phyloP scores from a whole-genome alignment of 108 stramenopile genomes.

The Fragilaria crotonensis region DNA sequence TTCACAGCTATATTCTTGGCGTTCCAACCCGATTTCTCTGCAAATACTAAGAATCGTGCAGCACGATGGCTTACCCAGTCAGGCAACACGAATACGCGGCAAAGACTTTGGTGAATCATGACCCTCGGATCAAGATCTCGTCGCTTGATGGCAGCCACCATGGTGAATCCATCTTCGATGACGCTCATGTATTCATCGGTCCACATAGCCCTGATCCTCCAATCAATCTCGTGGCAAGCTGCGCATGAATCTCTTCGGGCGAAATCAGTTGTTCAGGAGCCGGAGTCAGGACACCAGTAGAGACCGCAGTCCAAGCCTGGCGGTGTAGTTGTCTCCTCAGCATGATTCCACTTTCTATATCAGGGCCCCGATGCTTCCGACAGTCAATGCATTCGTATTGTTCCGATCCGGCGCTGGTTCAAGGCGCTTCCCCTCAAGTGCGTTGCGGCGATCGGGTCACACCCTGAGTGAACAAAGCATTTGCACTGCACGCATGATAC shows the following conservation, averaged over 20 bases:
- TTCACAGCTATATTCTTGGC: constrained; percentile 18
- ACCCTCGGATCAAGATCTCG: constrained; percentile 26
- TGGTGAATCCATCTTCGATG: constrained; percentile 31
- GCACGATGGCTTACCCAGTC: constrained; percentile 51
- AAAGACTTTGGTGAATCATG: constrained; percentile 24
- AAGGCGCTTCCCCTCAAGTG: background rate
- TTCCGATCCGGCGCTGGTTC: background rate
- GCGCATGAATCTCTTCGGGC: constrained; percentile 5
- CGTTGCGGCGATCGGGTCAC: constrained; percentile 23
- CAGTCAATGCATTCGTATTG: constrained; percentile 40
- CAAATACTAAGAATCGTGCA: constrained; percentile 39
- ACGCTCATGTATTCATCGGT: constrained; percentile 42
- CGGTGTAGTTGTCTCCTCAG: constrained; percentile 28
- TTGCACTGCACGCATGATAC: constrained; percentile 32
- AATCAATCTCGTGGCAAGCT: constrained; percentile 47
- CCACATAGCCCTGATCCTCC: constrained; percentile 52
- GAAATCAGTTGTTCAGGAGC: constrained; percentile 6
- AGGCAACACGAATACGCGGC: constrained; percentile 18
- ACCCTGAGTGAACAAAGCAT: constrained; percentile 19
- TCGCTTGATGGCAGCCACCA: background rate
- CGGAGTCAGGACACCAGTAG: constrained; percentile 9
- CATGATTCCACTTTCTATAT: constrained; percentile 15
- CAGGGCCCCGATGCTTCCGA: constrained; percentile 14
- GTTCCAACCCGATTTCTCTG: constrained; percentile 30
- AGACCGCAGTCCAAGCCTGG: constrained; percentile 20